Percentiles rank a stretch among this genome's conserved stretches.
Evolutionary conservation across 75 land plant species (phyloP).

Genomic region (Sequoiadendron giganteum): DNA sequence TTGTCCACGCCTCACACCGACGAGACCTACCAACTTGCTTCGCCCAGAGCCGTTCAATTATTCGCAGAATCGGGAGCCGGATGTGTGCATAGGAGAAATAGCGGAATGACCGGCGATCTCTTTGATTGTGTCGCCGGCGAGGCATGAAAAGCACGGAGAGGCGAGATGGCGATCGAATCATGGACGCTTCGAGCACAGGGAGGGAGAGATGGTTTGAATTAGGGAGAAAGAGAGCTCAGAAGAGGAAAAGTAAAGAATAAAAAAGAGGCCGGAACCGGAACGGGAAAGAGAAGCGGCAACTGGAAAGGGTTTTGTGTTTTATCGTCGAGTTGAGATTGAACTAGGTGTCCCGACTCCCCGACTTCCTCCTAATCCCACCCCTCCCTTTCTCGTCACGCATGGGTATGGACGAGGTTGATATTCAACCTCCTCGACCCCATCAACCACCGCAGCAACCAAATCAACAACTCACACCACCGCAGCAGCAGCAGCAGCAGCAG

Average conservation of each 20-base stretch:
- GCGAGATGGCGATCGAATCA: background rate
- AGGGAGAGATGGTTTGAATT: too few species aligned
- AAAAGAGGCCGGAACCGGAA: constrained; percentile 1
- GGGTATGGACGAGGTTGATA: constrained; percentile 7
- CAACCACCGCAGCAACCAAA: background rate
- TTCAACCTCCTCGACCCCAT: background rate
- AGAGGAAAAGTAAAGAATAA: background rate
- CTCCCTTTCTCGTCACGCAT: background rate
- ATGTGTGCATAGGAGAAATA: background rate
- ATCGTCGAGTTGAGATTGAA: background rate
- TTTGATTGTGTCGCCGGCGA: background rate
- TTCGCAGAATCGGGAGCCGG: background rate
- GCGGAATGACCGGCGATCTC: background rate
- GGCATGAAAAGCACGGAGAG: background rate
- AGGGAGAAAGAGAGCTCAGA: background rate
- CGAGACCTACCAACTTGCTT: background rate
- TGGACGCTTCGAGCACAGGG: background rate
- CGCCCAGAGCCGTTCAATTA: background rate
- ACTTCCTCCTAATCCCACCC: too few species aligned
- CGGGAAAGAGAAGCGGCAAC: background rate
- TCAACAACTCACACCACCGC: background rate
- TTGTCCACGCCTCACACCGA: background rate
- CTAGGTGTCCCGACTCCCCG: background rate
- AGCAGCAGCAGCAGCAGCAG: constrained; percentile 7
- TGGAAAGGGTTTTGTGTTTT: background rate